Conservation (phyloP, 306 rosid genomes). For the Medicago lupulina region DNA sequence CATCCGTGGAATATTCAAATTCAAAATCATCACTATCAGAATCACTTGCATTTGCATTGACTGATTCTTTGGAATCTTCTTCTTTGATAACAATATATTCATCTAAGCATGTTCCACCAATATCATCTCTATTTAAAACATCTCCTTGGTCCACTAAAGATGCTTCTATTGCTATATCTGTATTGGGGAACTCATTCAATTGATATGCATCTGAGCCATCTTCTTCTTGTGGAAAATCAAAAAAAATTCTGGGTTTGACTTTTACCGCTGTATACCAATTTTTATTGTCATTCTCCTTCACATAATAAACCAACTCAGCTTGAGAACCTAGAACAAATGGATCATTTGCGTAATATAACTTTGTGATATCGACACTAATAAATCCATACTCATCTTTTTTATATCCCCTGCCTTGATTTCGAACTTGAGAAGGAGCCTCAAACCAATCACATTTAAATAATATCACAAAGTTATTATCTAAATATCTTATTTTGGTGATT, state of each 20-base stretch:
- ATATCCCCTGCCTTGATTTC: constrained; percentile 1
- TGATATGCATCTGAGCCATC: background rate
- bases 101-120: background rate
- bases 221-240: background rate
- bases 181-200: background rate
- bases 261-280: constrained; percentile 11
- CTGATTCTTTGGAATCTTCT: background rate
- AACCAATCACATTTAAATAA: constrained; percentile 24
- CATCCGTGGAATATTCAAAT: background rate
- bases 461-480: background rate
- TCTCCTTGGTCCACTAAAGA: background rate
- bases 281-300: background rate
- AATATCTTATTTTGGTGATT: background rate
- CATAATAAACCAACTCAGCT: constrained; percentile 21
- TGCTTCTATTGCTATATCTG: background rate
- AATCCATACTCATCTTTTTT: background rate
- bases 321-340: constrained; percentile 4
- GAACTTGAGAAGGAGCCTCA: constrained; percentile 1
- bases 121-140: background rate
- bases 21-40: background rate
- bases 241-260: background rate
- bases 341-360: constrained; percentile 1
- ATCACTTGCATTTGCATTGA: background rate
- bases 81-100: background rate
- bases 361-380: constrained; percentile 5